Evolutionary conservation across 768 basidiomycete genomes (phyloP).

Genomic region (Serendipita sp.): DNA sequence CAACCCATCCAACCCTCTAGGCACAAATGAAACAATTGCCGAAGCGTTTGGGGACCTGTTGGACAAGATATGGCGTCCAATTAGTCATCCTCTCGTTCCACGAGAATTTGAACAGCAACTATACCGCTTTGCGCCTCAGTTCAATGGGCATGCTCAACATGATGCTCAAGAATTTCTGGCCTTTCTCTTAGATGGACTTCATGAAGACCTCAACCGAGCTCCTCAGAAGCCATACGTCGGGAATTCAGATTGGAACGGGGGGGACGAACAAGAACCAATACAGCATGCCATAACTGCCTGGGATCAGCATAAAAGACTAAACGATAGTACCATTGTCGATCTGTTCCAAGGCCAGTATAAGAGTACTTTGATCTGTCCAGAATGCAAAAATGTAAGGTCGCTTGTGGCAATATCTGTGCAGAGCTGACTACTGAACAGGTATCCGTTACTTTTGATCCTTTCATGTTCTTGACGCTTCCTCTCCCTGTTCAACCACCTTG

Average conservation of each 20-base stretch:
- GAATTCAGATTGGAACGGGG: conserved; percentile 95
- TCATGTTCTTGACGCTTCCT: conserved; percentile 97
- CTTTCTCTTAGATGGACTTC: conserved; percentile 55
- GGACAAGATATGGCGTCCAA: conserved; percentile 63
- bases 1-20: conserved; percentile 91
- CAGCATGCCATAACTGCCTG: conserved; percentile 72
- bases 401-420: neutral
- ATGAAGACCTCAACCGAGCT: conserved; percentile 45
- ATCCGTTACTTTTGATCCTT: conserved; percentile 97
- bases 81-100: conserved; percentile 61
- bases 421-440: conserved; percentile 35
- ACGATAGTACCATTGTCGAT: conserved; percentile 97
- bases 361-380: conserved; percentile 89
- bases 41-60: conserved; percentile 77
- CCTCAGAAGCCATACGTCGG: conserved; percentile 91
- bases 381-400: conserved; percentile 64
- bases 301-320: conserved; percentile 89
- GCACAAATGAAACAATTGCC: conserved; percentile 97
- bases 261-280: conserved; percentile 61
- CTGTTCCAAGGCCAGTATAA: conserved; percentile 89
- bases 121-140: conserved; percentile 86
- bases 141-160: conserved; percentile 95
- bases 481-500: conserved; percentile 81
- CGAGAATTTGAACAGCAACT: conserved; percentile 87
- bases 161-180: conserved; percentile 96